Evolutionary conservation across 2,329 filamentous ascomycete species (phyloP).

Genomic region (Aspergillus hiratsukae): DNA sequence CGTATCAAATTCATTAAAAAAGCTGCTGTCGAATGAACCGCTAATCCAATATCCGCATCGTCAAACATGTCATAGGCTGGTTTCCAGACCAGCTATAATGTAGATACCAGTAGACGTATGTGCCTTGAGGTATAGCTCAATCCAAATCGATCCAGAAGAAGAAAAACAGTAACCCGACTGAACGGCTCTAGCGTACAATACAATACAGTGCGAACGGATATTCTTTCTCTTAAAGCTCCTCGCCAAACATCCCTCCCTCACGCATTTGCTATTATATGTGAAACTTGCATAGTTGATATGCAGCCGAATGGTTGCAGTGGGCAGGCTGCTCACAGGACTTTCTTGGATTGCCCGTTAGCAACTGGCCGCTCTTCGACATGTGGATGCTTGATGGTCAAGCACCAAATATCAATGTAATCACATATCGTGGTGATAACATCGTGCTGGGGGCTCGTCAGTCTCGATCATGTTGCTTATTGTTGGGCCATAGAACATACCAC

Average conservation of each 20-base stretch:
- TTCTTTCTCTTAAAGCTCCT: neutral
- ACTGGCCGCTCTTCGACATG: constrained; percentile 40
- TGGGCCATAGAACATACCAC: constrained; percentile 51
- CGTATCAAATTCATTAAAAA: neutral
- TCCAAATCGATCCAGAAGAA: neutral
- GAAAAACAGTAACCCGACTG: neutral
- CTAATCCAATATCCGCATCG: constrained; percentile 11
- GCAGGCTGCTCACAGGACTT: neutral
- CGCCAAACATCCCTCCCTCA: neutral
- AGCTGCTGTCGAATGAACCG: constrained; percentile 7
- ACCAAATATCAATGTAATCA: constrained; percentile 98
- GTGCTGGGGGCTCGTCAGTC: constrained; percentile 42
- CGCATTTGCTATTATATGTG: neutral
- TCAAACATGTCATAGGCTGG: constrained; percentile 1
- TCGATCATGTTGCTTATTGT: neutral
- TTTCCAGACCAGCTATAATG: neutral
- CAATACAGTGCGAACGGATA: neutral
- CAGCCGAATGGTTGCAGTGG: neutral
- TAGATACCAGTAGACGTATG: neutral
- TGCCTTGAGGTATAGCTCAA: neutral
- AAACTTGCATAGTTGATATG: constrained; percentile 14
- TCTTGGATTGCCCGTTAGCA: constrained; percentile 19
- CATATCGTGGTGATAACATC: constrained; percentile 98
- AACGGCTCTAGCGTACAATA: neutral
- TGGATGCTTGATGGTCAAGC: constrained; percentile 90